These are phyloP conservation scores for Hanseniaspora jakobsenii DNA, from an alignment of 805 yeast genomes.

Conservation along the genomic window DNA sequence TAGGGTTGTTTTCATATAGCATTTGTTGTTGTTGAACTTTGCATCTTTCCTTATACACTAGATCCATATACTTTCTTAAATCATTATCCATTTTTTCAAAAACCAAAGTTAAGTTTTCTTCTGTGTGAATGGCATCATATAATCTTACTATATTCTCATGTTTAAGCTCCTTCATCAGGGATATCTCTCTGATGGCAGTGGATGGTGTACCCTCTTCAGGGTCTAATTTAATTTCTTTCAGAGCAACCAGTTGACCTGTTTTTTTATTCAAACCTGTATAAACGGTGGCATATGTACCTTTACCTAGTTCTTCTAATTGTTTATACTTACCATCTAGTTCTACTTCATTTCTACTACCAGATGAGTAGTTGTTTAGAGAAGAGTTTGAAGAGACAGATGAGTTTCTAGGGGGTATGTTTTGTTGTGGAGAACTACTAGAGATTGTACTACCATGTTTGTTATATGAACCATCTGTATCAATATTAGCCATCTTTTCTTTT, in stretches of 20 bases:
- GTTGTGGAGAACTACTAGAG: conserved; percentile 1
- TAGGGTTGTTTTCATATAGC: background rate
- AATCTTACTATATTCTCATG: conserved; percentile 88
- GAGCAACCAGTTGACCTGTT: conserved; percentile 86
- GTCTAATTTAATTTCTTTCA: conserved; percentile 88
- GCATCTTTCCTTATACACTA: conserved; percentile 42
- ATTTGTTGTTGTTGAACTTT: background rate
- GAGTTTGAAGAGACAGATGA: conserved; percentile 3
- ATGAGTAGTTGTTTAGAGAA: conserved; percentile 1
- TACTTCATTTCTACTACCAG: background rate
- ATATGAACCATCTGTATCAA: background rate
- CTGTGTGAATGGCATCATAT: conserved; percentile 90
- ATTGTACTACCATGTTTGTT: background rate
- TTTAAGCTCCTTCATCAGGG: conserved; percentile 81
- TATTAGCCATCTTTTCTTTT: background rate
- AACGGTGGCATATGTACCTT: conserved; percentile 91
- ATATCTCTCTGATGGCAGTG: conserved; percentile 93
- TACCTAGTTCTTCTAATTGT: conserved; percentile 30
- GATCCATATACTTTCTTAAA: conserved; percentile 92
- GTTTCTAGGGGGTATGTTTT: conserved; percentile 6
- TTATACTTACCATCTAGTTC: conserved; percentile 22
- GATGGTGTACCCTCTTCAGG: conserved; percentile 98
- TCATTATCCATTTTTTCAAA: conserved; percentile 91
- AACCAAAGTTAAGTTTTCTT: conserved; percentile 84
- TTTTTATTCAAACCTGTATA: conserved; percentile 89